These are phyloP conservation scores for Fragaria vesca DNA, from an alignment of 306 rosid genomes.

Conservation along the genomic window DNA sequence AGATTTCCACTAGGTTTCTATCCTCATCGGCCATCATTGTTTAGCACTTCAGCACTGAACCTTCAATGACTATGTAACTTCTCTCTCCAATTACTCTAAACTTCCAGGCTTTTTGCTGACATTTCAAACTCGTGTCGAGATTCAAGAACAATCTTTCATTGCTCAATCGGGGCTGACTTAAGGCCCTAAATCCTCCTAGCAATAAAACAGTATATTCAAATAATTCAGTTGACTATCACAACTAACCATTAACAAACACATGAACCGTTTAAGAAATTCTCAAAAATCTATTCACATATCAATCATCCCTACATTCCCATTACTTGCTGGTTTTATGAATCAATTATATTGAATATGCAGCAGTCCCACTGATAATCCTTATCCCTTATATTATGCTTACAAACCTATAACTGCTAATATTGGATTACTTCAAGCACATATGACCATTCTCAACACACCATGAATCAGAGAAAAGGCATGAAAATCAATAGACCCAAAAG, in stretches of 20 bases:
- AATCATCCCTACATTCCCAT: background rate
- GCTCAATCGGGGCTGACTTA: background rate
- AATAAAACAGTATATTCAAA: background rate
- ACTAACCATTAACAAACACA: background rate
- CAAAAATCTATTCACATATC: background rate
- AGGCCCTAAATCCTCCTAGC: background rate
- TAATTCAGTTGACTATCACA: background rate
- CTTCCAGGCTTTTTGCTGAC: background rate
- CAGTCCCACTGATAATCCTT: background rate
- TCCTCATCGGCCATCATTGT: slow-evolving; percentile 63
- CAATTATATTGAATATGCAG: background rate
- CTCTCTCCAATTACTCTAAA: background rate
- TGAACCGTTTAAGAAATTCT: background rate
- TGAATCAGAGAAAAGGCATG: background rate
- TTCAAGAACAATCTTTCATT: background rate
- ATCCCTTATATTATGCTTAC: background rate
- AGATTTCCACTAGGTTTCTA: slow-evolving; percentile 63
- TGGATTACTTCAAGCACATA: background rate
- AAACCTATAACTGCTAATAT: background rate
- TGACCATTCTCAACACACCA: background rate
- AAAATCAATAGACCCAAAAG: background rate
- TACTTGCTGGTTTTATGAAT: background rate
- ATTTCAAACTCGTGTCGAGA: background rate
- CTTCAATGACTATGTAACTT: background rate
- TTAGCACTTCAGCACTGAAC: background rate